Evolutionary conservation across 2,329 filamentous ascomycete genomes (phyloP), one percentile per base, ranked within the genome.

Genomic region (Triangularia setosa): DNA sequence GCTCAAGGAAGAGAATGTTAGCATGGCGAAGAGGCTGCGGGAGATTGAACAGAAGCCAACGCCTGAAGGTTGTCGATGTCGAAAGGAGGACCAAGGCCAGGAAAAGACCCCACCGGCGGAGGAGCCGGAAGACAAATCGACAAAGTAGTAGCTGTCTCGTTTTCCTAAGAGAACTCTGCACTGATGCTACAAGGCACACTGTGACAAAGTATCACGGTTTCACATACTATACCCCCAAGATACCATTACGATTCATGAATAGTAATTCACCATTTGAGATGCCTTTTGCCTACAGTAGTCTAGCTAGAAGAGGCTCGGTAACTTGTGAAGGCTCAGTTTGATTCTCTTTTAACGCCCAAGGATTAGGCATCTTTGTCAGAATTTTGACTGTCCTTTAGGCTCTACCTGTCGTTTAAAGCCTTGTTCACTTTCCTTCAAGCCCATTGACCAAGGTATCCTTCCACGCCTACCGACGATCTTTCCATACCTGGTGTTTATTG

Each of bases 1-100:
- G 58, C 27, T 72, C 27, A 68, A 70, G 60, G 58, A 64, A 61
- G 68, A 65, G 62, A 69, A 71, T 35, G 63, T 52, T 44, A 62
- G 60, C 16, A 62, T 67, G 62, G 24, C 53, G 25, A 63, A 16
- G 59, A 40, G 40, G 28, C 24, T 25, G 52, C 25, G n/a, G 11
- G 65, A 67, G 18, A 28, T 18, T 2, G 68, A 64, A 60, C 27
- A 56, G 30, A 35, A 62, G 58, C 12, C 63, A 28, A 60, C 7
- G 14, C 56, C 21, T 12, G 4, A 30, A 2, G 18, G 48, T 44
- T 67, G 67, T 44, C 61, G 25, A n/a, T 67, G 67, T 27, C 61
- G 33, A 6, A 33, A 53, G 21, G 59, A 23, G 1, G 40, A 48
- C 6, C 40, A 48, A 21, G 40, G 40, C 40, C n/a, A 48, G n/a